These are phyloP conservation scores for Blepharisma stoltei DNA, from an alignment of 73 alveolate species.

Conservation along the genomic window DNA sequence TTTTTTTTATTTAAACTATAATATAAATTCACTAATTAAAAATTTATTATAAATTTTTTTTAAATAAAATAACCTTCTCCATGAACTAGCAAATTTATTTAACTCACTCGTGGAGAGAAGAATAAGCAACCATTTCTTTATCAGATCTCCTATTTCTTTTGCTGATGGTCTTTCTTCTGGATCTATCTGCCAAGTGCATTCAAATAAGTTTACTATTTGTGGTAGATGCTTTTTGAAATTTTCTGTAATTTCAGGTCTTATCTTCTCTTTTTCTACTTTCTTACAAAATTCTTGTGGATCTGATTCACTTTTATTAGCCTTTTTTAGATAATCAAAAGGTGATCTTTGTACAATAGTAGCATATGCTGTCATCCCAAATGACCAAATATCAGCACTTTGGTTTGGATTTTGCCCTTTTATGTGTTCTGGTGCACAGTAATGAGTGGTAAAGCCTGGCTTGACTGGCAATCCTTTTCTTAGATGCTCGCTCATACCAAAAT, in stretches of 20 bases:
- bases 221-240: background rate
- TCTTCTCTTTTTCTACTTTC: background rate
- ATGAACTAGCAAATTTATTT: no score
- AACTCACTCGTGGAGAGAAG: no score
- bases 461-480: background rate
- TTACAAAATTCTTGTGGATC: background rate
- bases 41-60: no score
- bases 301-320: background rate
- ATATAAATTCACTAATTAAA: no score
- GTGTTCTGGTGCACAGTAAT: slow-evolving; percentile 6
- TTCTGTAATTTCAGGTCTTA: background rate
- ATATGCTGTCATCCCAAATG: slow-evolving; percentile 19
- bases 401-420: background rate
- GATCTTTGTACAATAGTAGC: background rate
- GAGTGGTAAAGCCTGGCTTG: background rate
- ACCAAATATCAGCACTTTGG: background rate
- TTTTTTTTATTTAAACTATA: no score
- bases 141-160: background rate
- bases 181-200: background rate
- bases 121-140: no score
- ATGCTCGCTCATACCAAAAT: slow-evolving; percentile 1
- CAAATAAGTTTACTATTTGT: background rate
- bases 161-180: background rate
- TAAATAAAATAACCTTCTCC: no score
- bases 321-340: slow-evolving; percentile 2